Conservation (phyloP, 208 protist species). For the Leishmania turanica region DNA sequence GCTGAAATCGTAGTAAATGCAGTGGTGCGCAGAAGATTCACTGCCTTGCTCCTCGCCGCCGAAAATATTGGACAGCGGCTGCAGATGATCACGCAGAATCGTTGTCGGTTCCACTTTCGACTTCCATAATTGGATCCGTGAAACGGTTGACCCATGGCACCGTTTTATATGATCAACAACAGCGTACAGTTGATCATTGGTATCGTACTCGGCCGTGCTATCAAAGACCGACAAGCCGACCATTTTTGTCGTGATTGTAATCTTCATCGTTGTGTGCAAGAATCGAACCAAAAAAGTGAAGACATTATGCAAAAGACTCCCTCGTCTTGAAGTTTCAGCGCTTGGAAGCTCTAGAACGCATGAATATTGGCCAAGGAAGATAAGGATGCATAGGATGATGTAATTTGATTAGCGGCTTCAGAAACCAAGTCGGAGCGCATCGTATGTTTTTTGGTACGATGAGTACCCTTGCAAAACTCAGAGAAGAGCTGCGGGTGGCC, state of each 20-base stretch:
- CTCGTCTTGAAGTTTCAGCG: neutral
- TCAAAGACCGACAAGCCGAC: slow-evolving; percentile 79
- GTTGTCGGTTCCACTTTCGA: slow-evolving; percentile 69
- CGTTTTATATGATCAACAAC: slow-evolving; percentile 54
- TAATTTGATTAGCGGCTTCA: neutral
- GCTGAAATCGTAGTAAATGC: slow-evolving; percentile 79
- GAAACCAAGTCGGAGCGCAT: neutral
- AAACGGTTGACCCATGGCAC: slow-evolving; percentile 53
- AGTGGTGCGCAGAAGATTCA: neutral
- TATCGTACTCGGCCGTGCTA: slow-evolving; percentile 36
- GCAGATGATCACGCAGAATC: slow-evolving; percentile 54
- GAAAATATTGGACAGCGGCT: slow-evolving; percentile 54
- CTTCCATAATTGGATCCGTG: slow-evolving; percentile 59
- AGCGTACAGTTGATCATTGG: slow-evolving; percentile 37
- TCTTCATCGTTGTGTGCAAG: slow-evolving; percentile 11
- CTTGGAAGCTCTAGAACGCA: neutral
- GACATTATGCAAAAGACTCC: neutral
- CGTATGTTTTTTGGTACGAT: neutral
- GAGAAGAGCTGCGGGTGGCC: no score
- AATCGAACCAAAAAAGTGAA: neutral
- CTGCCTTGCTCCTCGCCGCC: slow-evolving; percentile 11
- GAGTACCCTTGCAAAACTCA: neutral
- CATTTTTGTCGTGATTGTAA: slow-evolving; percentile 51
- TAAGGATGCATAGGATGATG: neutral
- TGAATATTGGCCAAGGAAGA: neutral